Percentiles rank a stretch among this genome's conserved stretches.
Conservation (phyloP, 306 rosid species). For the Castanea mollissima region DNA sequence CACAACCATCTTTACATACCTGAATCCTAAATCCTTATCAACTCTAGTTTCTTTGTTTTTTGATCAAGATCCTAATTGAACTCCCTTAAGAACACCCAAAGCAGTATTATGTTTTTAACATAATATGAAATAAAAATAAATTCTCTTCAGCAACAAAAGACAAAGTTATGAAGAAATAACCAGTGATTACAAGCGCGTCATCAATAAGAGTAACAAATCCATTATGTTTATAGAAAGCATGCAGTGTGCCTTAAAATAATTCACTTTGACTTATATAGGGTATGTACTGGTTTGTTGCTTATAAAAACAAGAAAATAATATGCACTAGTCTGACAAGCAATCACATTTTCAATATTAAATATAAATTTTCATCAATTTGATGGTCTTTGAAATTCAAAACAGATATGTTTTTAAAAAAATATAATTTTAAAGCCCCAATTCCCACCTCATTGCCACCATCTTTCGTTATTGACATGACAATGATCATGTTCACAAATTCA, state of each 20-base stretch:
- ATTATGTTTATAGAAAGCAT: neutral
- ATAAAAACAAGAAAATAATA: neutral
- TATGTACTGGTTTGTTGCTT: too few relatives aligned
- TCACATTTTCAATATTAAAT: neutral
- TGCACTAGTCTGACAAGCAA: neutral
- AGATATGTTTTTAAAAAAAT: neutral
- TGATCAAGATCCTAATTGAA: too few relatives aligned
- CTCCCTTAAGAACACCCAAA: too few relatives aligned
- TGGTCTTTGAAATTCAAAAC: neutral
- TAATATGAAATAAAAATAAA: neutral
- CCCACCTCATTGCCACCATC: neutral
- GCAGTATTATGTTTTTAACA: too few relatives aligned
- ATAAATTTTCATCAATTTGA: neutral
- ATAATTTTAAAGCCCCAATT: neutral
- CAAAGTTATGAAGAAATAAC: neutral
- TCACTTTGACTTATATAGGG: neutral
- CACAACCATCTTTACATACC: too few relatives aligned
- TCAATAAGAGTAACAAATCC: neutral
- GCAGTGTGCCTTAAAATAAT: neutral
- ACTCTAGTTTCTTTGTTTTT: too few relatives aligned
- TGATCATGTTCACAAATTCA: neutral
- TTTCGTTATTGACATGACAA: neutral
- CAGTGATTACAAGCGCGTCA: neutral
- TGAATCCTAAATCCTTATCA: too few relatives aligned
- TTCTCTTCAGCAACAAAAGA: neutral